phyloP scores from a whole-genome alignment of 805 yeast species.

The Metschnikowia sp. region DNA sequence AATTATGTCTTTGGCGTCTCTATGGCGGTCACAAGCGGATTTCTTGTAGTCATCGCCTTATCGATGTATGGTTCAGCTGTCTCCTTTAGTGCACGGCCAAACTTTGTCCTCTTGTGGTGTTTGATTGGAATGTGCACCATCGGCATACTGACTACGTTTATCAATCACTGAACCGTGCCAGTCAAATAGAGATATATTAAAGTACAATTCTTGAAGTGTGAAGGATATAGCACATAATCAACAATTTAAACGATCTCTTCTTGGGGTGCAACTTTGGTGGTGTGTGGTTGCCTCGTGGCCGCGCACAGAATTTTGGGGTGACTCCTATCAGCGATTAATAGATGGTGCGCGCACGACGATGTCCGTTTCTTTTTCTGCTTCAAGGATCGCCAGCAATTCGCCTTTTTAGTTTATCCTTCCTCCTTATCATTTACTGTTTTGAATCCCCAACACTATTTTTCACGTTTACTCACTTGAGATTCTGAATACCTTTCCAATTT shows the following conservation, averaged over 20 bases:
- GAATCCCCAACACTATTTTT: neutral
- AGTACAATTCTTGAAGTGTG: too few relatives aligned
- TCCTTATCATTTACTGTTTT: neutral
- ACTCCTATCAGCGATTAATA: neutral
- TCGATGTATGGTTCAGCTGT: constrained; percentile 86
- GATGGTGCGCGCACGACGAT: constrained; percentile 1
- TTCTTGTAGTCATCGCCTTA: constrained; percentile 72
- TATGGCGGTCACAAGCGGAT: constrained; percentile 78
- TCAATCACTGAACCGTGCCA: constrained; percentile 1
- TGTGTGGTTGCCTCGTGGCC: neutral
- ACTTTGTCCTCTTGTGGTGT: constrained; percentile 56
- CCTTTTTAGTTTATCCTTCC: neutral
- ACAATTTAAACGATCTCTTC: too few relatives aligned
- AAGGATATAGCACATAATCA: too few relatives aligned
- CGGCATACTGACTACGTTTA: constrained; percentile 39
- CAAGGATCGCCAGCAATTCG: constrained; percentile 1
- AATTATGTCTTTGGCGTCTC: constrained; percentile 54
- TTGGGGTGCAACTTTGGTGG: neutral
- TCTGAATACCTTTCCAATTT: neutral
- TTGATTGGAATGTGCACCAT: constrained; percentile 58
- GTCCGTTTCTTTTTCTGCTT: constrained; percentile 1
- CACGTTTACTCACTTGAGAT: neutral
- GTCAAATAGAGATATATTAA: neutral
- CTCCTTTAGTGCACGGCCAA: constrained; percentile 62
- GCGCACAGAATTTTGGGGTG: neutral